These are phyloP conservation scores for Mycosphaerelloides madeirae DNA, from an alignment of 2,329 filamentous ascomycete genomes.

Conservation along the genomic window DNA sequence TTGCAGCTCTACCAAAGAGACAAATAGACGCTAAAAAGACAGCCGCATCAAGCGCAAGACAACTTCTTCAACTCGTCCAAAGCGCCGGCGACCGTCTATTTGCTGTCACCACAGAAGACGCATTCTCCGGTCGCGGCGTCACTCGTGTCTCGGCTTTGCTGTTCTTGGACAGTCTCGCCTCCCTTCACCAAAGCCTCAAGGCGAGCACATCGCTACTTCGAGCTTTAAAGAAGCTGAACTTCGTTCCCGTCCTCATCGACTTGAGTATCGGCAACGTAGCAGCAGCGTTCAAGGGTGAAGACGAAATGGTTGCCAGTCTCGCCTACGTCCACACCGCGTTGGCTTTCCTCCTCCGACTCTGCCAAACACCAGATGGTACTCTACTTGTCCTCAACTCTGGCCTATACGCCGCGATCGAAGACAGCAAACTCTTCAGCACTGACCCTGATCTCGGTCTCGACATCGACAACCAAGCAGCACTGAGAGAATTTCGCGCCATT, in stretches of 20 bases:
- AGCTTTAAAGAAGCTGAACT: conserved; percentile 78
- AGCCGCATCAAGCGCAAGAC: conserved; percentile 20
- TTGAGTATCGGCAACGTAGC: conserved; percentile 74
- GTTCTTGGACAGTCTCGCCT: conserved; percentile 72
- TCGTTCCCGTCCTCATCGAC: conserved; percentile 84
- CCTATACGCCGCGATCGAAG: conserved; percentile 73
- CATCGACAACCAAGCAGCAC: conserved; percentile 62
- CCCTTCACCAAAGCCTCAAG: conserved; percentile 62
- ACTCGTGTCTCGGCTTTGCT: conserved; percentile 84
- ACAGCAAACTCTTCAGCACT: conserved; percentile 78
- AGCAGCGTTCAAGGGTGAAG: conserved; percentile 50
- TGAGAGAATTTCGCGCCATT: conserved; percentile 78
- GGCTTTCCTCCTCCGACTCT: conserved; percentile 75
- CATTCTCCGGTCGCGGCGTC: conserved; percentile 73
- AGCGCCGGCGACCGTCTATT: conserved; percentile 76
- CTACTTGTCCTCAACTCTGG: conserved; percentile 84
- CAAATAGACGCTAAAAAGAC: conserved; percentile 9
- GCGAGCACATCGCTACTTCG: conserved; percentile 72
- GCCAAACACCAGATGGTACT: conserved; percentile 78
- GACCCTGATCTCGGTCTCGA: conserved; percentile 89
- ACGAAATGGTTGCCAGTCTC: conserved; percentile 53
- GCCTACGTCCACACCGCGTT: conserved; percentile 69
- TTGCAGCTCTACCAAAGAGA: conserved; percentile 15
- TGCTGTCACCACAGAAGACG: conserved; percentile 87
- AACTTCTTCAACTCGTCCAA: conserved; percentile 62